Conservation (phyloP, 352 stramenopile genomes). For the Pythium insidiosum region DNA sequence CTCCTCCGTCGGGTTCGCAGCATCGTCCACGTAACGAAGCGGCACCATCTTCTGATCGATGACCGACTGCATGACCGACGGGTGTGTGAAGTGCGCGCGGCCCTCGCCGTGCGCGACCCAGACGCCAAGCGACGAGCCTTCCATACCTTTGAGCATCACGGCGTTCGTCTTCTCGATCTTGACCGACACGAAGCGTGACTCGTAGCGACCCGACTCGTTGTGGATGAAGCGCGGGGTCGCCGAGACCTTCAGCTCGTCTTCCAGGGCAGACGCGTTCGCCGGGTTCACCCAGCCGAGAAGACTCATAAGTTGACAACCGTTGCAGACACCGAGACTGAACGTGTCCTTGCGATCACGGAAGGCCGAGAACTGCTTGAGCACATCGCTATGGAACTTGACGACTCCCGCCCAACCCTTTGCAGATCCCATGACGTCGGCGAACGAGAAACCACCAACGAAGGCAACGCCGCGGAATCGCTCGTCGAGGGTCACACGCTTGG, state of each 20-base stretch:
- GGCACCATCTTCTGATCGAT: constrained; percentile 90
- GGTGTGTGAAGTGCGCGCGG: constrained; percentile 94
- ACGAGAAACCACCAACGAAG: constrained; percentile 99
- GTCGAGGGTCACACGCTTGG: constrained; percentile 87
- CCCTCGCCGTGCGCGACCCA: constrained; percentile 95
- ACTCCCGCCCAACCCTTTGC: constrained; percentile 98
- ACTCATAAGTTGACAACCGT: constrained; percentile 99
- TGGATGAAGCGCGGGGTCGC: constrained; percentile 94
- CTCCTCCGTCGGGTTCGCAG: constrained; percentile 88
- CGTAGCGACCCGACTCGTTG: constrained; percentile 95
- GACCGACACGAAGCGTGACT: constrained; percentile 96
- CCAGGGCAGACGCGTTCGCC: constrained; percentile 40
- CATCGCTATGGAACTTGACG: constrained; percentile 95
- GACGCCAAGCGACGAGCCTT: constrained; percentile 94
- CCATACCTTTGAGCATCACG: constrained; percentile 98
- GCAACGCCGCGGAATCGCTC: constrained; percentile 94
- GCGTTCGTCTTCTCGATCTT: constrained; percentile 92
- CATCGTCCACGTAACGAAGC: constrained; percentile 97
- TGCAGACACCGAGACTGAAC: constrained; percentile 99
- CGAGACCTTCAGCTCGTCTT: constrained; percentile 44
- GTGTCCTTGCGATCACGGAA: constrained; percentile 95
- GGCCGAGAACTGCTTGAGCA: constrained; percentile 94
- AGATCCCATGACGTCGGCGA: constrained; percentile 97
- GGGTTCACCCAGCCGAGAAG: constrained; percentile 95
- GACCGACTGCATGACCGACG: constrained; percentile 84